Conservation (phyloP, 73 alveolate species). For the Paramecium primaurelia region DNA sequence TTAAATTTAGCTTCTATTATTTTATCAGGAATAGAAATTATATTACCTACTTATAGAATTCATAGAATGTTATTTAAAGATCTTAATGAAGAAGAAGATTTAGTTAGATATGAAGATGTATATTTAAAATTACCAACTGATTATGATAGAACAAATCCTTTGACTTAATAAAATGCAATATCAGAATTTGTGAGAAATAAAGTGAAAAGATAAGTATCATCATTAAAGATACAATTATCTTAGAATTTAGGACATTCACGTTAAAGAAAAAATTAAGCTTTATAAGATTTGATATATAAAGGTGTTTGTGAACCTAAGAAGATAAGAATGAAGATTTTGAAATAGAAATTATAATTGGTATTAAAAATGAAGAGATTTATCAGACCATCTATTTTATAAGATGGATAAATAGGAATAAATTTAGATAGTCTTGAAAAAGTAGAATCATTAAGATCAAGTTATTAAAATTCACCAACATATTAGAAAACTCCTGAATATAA, state of each 20-base stretch:
- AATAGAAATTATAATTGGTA: not conserved
- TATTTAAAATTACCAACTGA: not conserved
- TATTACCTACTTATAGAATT: not conserved
- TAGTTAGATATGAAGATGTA: not conserved
- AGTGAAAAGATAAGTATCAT: not conserved
- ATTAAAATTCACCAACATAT: not conserved
- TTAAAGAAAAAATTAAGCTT: not conserved
- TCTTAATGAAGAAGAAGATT: not conserved
- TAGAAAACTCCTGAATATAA: not conserved
- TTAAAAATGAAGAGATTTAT: not conserved
- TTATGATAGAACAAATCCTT: conserved; percentile 22
- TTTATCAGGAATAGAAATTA: not conserved
- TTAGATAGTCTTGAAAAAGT: not conserved
- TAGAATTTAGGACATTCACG: not conserved
- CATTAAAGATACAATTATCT: not conserved
- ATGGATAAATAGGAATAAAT: not conserved
- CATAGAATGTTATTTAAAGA: not conserved
- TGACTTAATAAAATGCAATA: not conserved
- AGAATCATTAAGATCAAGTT: not conserved
- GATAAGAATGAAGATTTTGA: not conserved
- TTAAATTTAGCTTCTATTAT: not conserved
- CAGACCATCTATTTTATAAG: not conserved
- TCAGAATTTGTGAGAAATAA: not conserved
- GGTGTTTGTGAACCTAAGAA: not conserved
- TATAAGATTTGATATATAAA: not conserved